Evolutionary conservation across 441 rosid species (phyloP), one percentile per base, ranked within the genome.

Genomic region (Pelargonium myrrhifolium): DNA sequence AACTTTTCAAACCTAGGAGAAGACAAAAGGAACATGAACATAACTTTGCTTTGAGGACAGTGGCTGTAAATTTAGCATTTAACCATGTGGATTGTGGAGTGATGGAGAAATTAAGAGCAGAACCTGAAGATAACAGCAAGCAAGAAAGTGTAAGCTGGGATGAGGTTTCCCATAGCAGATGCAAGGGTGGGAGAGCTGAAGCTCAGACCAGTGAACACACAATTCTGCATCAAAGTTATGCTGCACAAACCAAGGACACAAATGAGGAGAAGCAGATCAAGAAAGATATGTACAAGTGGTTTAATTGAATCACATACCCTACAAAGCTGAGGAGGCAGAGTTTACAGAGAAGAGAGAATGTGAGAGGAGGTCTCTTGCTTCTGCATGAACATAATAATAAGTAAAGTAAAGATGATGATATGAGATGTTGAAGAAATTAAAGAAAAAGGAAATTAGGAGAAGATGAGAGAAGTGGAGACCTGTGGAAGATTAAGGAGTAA

Each of bases 1-100:
- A 84, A 68, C 68, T 76, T 79, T 83, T 87, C 93, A 89, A 87
- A 86, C 75, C 55, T 47, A n/a, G 18, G 55, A 47, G 4, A 5
- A 47, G 55, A 47, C 18, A n/a, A 47, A 24, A 24, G 2, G n/a
- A 4, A 47, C 53, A 11, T 45, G 15, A n/a, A n/a, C n/a, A n/a
- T n/a, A n/a, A n/a, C n/a, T n/a, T n/a, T n/a, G n/a, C n/a, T n/a
- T n/a, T n/a, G n/a, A n/a, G n/a, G n/a, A n/a, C n/a, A n/a, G n/a
- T n/a, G n/a, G n/a, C n/a, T 24, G 2, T 4, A 7, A 43, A 14
- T 24, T 10, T 22, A 20, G 55, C 14, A 47, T 11, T n/a, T n/a
- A n/a, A n/a, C n/a, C n/a, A n/a, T n/a, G n/a, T n/a, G n/a, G n/a
- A n/a, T n/a, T n/a, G n/a, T n/a, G 55, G 55, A 47, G 55, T 47